Evolutionary conservation across 306 rosid species (phyloP).

Genomic region (Rosa multiflora): DNA sequence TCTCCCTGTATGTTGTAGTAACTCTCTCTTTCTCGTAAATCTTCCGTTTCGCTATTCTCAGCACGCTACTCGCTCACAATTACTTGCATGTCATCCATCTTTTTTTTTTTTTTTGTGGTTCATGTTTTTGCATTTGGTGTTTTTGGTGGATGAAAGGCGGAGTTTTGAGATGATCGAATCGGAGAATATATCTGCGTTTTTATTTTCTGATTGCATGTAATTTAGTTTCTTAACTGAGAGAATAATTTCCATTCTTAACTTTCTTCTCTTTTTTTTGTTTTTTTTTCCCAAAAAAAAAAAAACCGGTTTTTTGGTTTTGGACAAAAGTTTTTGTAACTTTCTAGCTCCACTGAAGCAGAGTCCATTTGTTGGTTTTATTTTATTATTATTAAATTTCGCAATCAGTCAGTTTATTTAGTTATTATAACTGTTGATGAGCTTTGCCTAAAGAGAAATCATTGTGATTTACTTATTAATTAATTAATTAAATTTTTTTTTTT

Average conservation of each 20-base stretch:
- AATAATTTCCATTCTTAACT: not conserved
- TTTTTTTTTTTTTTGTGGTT: not conserved
- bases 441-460: not conserved
- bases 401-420: not conserved
- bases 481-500: not conserved
- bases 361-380: not conserved
- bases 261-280: not conserved
- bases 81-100: not conserved
- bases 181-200: not conserved
- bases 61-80: too few relatives aligned
- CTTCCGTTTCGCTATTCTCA: too few relatives aligned
- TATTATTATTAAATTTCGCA: not conserved
- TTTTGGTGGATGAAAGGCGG: not conserved
- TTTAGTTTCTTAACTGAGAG: not conserved
- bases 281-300: too few relatives aligned
- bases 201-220: not conserved
- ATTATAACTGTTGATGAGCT: too few relatives aligned
- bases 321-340: not conserved
- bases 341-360: not conserved
- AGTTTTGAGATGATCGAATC: not conserved
- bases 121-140: not conserved
- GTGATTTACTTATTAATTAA: not conserved
- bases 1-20: conserved; percentile 34
- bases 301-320: too few relatives aligned
- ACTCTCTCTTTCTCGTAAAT: not conserved